Evolutionary conservation across 192 early-diverging fungal species (phyloP).

Genomic region (Coemansia sp.): DNA sequence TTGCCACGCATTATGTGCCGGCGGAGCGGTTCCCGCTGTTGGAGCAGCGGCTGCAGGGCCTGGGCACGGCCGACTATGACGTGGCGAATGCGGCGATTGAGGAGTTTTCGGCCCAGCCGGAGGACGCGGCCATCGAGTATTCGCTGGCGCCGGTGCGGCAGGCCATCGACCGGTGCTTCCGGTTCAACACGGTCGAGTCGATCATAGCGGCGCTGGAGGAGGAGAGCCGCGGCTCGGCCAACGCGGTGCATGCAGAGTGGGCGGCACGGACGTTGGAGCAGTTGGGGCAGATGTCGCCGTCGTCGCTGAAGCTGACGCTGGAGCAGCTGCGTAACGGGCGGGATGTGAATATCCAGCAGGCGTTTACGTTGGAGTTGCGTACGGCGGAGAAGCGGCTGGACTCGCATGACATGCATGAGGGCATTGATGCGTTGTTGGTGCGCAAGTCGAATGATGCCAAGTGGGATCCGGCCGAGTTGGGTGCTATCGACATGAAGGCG

Average conservation of each 20-base stretch:
- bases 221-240: constrained; percentile 47
- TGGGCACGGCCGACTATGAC: constrained; percentile 68
- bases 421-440: constrained; percentile 74
- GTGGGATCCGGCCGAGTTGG: constrained; percentile 67
- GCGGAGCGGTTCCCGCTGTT: constrained; percentile 73
- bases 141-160: constrained; percentile 45
- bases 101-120: constrained; percentile 74
- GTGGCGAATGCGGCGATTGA: constrained; percentile 85
- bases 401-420: constrained; percentile 82
- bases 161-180: constrained; percentile 85
- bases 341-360: constrained; percentile 62
- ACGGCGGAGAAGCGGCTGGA: constrained; percentile 71
- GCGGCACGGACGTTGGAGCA: constrained; percentile 58
- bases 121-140: constrained; percentile 21
- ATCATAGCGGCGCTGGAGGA: constrained; percentile 77
- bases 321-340: constrained; percentile 72
- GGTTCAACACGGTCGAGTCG: constrained; percentile 69
- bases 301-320: constrained; percentile 82
- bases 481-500: constrained; percentile 45
- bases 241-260: constrained; percentile 44
- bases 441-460: constrained; percentile 55
- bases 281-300: constrained; percentile 71
- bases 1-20: constrained; percentile 96
- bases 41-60: constrained; percentile 71
- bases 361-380: constrained; percentile 81